These are phyloP conservation scores for Tubosaeta sp. DNA, from an alignment of 768 basidiomycete species.

Conservation along the genomic window DNA sequence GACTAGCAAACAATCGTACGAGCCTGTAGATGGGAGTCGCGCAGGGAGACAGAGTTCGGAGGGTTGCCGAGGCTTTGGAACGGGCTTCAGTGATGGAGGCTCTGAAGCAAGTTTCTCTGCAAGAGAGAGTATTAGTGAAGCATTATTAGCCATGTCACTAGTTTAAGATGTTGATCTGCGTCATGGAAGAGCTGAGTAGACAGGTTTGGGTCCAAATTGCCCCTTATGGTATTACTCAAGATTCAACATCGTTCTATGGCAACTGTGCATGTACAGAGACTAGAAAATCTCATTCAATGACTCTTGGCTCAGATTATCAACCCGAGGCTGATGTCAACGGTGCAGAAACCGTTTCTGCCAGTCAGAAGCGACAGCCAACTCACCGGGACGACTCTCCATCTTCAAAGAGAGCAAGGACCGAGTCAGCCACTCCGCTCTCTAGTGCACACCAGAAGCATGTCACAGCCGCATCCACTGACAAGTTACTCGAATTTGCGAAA, in stretches of 20 bases:
- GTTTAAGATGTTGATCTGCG: neutral
- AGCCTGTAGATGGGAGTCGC: conserved; percentile 65
- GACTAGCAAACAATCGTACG: conserved; percentile 19
- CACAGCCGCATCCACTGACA: conserved; percentile 5
- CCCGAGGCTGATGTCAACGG: conserved; percentile 15
- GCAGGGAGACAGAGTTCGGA: conserved; percentile 60
- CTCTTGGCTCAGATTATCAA: neutral
- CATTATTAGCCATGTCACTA: conserved; percentile 52
- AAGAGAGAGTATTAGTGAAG: conserved; percentile 28
- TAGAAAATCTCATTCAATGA: neutral
- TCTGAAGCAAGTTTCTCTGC: conserved; percentile 23
- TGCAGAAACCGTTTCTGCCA: conserved; percentile 13
- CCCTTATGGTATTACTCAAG: neutral
- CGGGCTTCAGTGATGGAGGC: conserved; percentile 15
- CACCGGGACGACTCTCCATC: conserved; percentile 1
- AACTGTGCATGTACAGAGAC: too few species aligned
- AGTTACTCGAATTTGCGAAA: conserved; percentile 18
- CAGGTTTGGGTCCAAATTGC: neutral
- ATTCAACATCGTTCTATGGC: too few species aligned
- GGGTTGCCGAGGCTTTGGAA: conserved; percentile 37
- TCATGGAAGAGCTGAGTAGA: conserved; percentile 10
- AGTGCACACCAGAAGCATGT: neutral
- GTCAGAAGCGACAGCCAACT: conserved; percentile 12
- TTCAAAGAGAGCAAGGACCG: conserved; percentile 11
- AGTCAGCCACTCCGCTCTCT: neutral